Percentiles rank a stretch among this genome's conserved stretches.
These are phyloP conservation scores for Westerdykella sp. DNA, from an alignment of 2,329 filamentous ascomycete genomes.

Conservation along the genomic window DNA sequence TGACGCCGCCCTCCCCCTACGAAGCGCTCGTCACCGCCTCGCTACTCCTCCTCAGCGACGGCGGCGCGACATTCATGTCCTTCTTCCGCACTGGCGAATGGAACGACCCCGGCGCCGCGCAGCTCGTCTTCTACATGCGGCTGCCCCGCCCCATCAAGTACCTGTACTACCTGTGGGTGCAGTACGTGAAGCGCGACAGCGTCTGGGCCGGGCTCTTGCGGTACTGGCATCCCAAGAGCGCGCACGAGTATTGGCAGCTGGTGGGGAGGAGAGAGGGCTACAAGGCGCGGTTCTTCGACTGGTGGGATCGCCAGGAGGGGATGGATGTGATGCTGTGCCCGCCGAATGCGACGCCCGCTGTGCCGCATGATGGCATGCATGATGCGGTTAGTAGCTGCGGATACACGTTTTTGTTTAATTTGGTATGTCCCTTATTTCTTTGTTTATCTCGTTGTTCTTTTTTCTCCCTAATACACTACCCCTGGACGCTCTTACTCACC, in stretches of 20 bases:
- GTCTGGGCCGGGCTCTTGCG: slow-evolving; percentile 73
- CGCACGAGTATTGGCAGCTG: slow-evolving; percentile 75
- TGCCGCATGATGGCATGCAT: slow-evolving; percentile 80
- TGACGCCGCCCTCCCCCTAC: slow-evolving; percentile 62
- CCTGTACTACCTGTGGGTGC: slow-evolving; percentile 84
- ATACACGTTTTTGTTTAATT: slow-evolving; percentile 89
- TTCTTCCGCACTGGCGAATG: slow-evolving; percentile 72
- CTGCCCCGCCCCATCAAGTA: slow-evolving; percentile 71
- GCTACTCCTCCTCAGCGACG: slow-evolving; percentile 77
- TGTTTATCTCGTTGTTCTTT: neutral
- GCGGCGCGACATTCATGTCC: slow-evolving; percentile 70
- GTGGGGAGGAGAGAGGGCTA: slow-evolving; percentile 72
- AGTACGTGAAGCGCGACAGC: slow-evolving; percentile 68
- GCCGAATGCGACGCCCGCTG: slow-evolving; percentile 84
- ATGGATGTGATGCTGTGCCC: slow-evolving; percentile 76
- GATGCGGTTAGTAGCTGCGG: slow-evolving; percentile 80
- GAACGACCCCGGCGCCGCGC: slow-evolving; percentile 69
- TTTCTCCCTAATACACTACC: neutral
- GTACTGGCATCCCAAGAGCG: slow-evolving; percentile 66
- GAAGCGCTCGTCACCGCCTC: slow-evolving; percentile 71
- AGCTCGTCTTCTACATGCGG: slow-evolving; percentile 67
- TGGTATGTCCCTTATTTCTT: slow-evolving; percentile 49
- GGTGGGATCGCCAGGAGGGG: slow-evolving; percentile 59
- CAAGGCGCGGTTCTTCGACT: slow-evolving; percentile 72
- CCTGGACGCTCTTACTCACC: slow-evolving; percentile 4